Conservation (phyloP, 495 filamentous ascomycete genomes). For the Patellaria atrata region DNA sequence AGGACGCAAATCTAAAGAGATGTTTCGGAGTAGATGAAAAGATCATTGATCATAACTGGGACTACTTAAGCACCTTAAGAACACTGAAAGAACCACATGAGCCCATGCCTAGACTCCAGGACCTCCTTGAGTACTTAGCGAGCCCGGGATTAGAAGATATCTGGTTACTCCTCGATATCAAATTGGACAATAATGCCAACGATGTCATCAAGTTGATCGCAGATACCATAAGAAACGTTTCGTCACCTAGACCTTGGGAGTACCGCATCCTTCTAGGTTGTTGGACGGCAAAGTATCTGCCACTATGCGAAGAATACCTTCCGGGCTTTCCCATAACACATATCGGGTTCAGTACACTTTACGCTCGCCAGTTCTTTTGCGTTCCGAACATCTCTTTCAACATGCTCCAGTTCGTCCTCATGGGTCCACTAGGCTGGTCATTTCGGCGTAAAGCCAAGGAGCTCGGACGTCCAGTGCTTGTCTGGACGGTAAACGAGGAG, state of each 20-base stretch:
- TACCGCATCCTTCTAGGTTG: conserved; percentile 60
- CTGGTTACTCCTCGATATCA: conserved; percentile 83
- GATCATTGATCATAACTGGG: conserved; percentile 63
- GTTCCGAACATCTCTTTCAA: conserved; percentile 56
- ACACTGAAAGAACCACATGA: conserved; percentile 54
- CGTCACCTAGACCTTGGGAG: conserved; percentile 42
- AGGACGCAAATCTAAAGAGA: conserved; percentile 64
- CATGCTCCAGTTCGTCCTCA: conserved; percentile 48
- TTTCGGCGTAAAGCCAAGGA: conserved; percentile 49
- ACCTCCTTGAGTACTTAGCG: conserved; percentile 59
- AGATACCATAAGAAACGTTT: conserved; percentile 41
- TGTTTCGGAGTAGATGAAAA: conserved; percentile 61
- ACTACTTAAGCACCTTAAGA: conserved; percentile 48
- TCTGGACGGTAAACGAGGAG: conserved; percentile 77
- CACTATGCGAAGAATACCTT: conserved; percentile 42
- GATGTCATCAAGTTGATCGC: conserved; percentile 53
- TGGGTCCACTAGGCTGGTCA: conserved; percentile 43
- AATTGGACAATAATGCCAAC: conserved; percentile 56
- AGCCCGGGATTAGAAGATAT: conserved; percentile 44
- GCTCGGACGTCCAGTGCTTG: conserved; percentile 43
- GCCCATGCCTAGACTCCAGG: conserved; percentile 57
- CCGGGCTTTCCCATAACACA: conserved; percentile 53
- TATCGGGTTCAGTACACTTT: conserved; percentile 55
- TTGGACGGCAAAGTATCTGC: conserved; percentile 59
- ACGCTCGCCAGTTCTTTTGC: conserved; percentile 54